Percentiles rank a stretch among this genome's conserved stretches.
phyloP scores from a whole-genome alignment of 2,329 filamentous ascomycete species.

The Exophiala viscosa region DNA sequence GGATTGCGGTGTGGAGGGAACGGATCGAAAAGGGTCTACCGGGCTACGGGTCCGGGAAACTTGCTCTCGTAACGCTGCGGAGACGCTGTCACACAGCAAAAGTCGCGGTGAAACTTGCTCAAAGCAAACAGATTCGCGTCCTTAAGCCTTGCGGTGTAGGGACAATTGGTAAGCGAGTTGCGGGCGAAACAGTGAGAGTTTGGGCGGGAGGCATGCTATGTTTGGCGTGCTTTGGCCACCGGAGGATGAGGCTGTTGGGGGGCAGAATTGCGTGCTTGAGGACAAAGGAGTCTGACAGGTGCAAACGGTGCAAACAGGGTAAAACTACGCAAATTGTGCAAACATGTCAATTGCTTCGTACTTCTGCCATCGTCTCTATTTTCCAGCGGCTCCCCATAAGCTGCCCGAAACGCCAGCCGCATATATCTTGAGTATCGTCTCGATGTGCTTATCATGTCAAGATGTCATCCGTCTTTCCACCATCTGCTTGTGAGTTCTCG shows the following conservation, averaged over 20 bases:
- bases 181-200: neutral
- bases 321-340: too few relatives aligned
- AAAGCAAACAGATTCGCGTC: neutral
- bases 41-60: neutral
- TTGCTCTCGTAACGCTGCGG: neutral
- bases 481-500: too few relatives aligned
- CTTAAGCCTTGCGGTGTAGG: neutral
- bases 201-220: neutral
- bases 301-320: too few relatives aligned
- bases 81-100: neutral
- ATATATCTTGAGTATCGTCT: too few relatives aligned
- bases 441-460: too few relatives aligned
- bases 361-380: too few relatives aligned
- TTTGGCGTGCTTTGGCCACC: neutral
- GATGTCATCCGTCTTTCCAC: too few relatives aligned
- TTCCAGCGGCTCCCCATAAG: too few relatives aligned
- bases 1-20: neutral
- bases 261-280: neutral
- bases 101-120: conserved; percentile 3
- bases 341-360: too few relatives aligned
- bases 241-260: neutral
- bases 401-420: too few relatives aligned
- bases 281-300: too few relatives aligned
- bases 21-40: neutral
- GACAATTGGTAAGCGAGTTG: neutral